Percentiles rank a stretch among this genome's conserved stretches.
Evolutionary conservation across 2,329 filamentous ascomycete species (phyloP).

Genomic region (Fusarium sp.): DNA sequence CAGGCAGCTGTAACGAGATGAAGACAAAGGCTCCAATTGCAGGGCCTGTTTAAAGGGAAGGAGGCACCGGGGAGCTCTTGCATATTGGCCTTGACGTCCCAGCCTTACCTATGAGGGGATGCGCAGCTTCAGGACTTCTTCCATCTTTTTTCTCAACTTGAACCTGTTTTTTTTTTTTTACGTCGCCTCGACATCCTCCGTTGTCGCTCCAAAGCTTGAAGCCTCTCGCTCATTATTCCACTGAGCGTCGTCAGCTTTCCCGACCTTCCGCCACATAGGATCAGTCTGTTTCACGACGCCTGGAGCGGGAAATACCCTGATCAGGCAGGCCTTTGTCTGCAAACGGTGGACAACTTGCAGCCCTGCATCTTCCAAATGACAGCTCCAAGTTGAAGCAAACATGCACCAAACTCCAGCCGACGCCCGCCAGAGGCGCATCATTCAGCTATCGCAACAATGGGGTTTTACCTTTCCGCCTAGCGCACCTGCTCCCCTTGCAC

Average conservation of each 20-base stretch:
- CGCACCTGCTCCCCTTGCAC: slow-evolving; percentile 53
- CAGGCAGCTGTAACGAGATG: slow-evolving; percentile 16
- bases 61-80: slow-evolving; percentile 16
- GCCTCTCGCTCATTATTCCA: slow-evolving; percentile 2
- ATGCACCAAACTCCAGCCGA: slow-evolving; percentile 50
- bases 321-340: neutral
- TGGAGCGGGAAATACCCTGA: neutral
- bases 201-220: neutral
- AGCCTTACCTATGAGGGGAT: slow-evolving; percentile 28
- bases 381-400: slow-evolving; percentile 5
- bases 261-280: slow-evolving; percentile 6
- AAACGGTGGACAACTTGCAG: neutral
- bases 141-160: slow-evolving; percentile 11
- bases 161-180: slow-evolving; percentile 18
- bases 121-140: neutral
- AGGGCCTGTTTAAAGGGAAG: slow-evolving; percentile 10
- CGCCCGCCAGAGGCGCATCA: slow-evolving; percentile 60
- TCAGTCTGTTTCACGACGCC: neutral
- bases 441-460: slow-evolving; percentile 64
- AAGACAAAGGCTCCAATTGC: slow-evolving; percentile 27
- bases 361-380: slow-evolving; percentile 24
- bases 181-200: neutral
- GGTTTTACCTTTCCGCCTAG: slow-evolving; percentile 56
- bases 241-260: slow-evolving; percentile 5
- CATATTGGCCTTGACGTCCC: slow-evolving; percentile 6